Evolutionary conservation across 2,329 filamentous ascomycete genomes (phyloP), one percentile per base, ranked within the genome.

Genomic region (Penicillium expansum): DNA sequence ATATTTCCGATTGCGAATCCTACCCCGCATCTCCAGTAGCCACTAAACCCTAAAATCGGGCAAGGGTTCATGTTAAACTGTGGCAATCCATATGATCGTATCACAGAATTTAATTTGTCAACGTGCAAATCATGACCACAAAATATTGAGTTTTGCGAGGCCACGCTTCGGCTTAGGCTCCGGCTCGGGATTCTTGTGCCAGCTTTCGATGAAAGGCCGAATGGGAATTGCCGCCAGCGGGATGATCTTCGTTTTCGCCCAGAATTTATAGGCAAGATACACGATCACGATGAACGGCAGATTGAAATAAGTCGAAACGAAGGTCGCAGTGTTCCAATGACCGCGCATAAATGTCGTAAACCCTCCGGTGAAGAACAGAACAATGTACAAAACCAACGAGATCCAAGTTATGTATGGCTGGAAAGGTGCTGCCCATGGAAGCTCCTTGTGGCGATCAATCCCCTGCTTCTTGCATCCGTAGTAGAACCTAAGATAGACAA

Each of bases 331-430:
- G 33, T 22, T 55, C 67, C 67, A 69, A 16, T 62, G 50, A 0
- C 62, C 61, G 5, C 64, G 57, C 32, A 69, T 62, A 24, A 70
- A 70, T 0, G 63, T 66, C 11, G 84, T 80, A 70, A 89, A 91
- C 0, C 87, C 88, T 60, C 88, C 88, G 52, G 88, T 86, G 5
- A 91, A 71, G 10, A 82, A 85, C 2, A 91, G 74, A n/a, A 90
- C 68, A 3, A 72, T 64, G 37, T 89, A 80, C 20, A 86, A 63
- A 18, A 80, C 64, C 3, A 89, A 79, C 6, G 80, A 77, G 35
- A 79, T 71, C 71, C 80, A 90, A 0, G 86, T 80, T 1, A 81
- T 81, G 67, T 86, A 89, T 0, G 87, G 82, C 62, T 84, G 82
- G 5, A 83, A 67, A 4, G 69, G 69, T 13, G 77, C 79, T 13